phyloP scores from a whole-genome alignment of 805 yeast species.

The Metschnikowia lochheadii region DNA sequence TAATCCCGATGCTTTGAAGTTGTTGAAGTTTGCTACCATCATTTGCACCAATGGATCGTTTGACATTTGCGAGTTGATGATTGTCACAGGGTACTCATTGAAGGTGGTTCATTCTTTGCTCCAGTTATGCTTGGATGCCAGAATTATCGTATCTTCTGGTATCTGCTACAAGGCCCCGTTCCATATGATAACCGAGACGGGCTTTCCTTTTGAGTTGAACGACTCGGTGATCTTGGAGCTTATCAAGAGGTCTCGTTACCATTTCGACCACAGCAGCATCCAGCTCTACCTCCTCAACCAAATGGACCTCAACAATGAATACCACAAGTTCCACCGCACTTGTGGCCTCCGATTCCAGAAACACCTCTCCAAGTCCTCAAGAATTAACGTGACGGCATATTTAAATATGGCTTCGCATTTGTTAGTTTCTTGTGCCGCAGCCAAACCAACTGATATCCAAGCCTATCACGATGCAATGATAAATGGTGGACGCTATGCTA shows the following conservation, averaged over 20 bases:
- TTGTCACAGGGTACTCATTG: slow-evolving; percentile 34
- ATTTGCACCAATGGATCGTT: slow-evolving; percentile 35
- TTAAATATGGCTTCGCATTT: slow-evolving; percentile 40
- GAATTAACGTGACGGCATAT: slow-evolving; percentile 21
- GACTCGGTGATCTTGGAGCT: slow-evolving; percentile 31
- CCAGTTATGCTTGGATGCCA: slow-evolving; percentile 28
- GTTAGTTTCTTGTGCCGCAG: slow-evolving; percentile 30
- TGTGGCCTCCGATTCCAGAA: slow-evolving; percentile 42
- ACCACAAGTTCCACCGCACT: slow-evolving; percentile 29
- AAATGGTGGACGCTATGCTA: slow-evolving; percentile 43
- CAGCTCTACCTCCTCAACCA: slow-evolving; percentile 29
- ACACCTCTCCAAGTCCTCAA: slow-evolving; percentile 14
- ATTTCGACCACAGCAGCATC: slow-evolving; percentile 40
- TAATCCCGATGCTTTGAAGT: slow-evolving; percentile 13
- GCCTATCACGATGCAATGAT: slow-evolving; percentile 37
- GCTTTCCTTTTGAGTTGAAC: slow-evolving; percentile 26
- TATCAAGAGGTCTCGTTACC: slow-evolving; percentile 32
- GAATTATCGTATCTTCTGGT: slow-evolving; percentile 36
- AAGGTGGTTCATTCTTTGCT: slow-evolving; percentile 29
- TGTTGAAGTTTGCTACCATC: slow-evolving; percentile 42
- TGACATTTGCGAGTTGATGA: slow-evolving; percentile 33
- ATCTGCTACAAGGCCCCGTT: slow-evolving; percentile 47
- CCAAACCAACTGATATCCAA: slow-evolving; percentile 29
- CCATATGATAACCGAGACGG: slow-evolving; percentile 27
- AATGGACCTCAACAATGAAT: slow-evolving; percentile 23